A percentile compares a stretch with the other conserved stretches of the same genome.
Conservation (phyloP, 2,329 filamentous ascomycete species). For the Dryadomyces quercivorus region DNA sequence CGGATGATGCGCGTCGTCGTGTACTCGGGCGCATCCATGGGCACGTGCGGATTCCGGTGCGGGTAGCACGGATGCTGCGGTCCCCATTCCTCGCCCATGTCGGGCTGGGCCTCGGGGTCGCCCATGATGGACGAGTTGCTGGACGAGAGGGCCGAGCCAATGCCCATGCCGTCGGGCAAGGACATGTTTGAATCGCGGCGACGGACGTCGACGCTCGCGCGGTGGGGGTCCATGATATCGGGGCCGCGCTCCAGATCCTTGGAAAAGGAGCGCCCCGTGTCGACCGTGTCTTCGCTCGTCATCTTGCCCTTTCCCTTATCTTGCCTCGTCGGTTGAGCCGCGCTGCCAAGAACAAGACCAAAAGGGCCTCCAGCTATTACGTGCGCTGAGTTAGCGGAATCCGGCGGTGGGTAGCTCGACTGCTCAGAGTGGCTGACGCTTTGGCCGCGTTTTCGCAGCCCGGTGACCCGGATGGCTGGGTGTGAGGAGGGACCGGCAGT, state of each 20-base stretch:
- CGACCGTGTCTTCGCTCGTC: constrained; percentile 23
- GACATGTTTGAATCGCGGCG: constrained; percentile 33
- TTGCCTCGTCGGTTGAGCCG: neutral
- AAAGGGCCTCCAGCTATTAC: neutral
- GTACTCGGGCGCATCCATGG: constrained; percentile 62
- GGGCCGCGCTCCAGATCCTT: constrained; percentile 44
- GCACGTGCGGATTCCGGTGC: constrained; percentile 84
- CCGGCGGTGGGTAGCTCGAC: neutral
- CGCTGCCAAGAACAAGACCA: constrained; percentile 6
- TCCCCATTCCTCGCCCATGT: constrained; percentile 74
- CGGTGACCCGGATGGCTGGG: constrained; percentile 10
- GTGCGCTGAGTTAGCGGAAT: neutral
- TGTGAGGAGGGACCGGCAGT: neutral
- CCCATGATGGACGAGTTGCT: constrained; percentile 50
- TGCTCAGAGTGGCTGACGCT: constrained; percentile 14
- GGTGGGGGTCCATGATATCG: constrained; percentile 20
- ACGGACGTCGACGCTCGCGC: neutral
- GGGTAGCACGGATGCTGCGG: constrained; percentile 90
- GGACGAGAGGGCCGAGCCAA: constrained; percentile 43
- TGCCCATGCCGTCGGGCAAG: constrained; percentile 37
- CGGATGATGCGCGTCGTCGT: constrained; percentile 78
- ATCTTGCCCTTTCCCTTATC: constrained; percentile 38
- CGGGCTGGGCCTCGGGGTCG: constrained; percentile 49
- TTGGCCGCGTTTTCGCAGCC: constrained; percentile 17
- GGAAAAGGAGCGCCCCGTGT: constrained; percentile 24